phyloP scores from a whole-genome alignment of 2,329 filamentous ascomycete genomes.

The Huntiella abstrusa region DNA sequence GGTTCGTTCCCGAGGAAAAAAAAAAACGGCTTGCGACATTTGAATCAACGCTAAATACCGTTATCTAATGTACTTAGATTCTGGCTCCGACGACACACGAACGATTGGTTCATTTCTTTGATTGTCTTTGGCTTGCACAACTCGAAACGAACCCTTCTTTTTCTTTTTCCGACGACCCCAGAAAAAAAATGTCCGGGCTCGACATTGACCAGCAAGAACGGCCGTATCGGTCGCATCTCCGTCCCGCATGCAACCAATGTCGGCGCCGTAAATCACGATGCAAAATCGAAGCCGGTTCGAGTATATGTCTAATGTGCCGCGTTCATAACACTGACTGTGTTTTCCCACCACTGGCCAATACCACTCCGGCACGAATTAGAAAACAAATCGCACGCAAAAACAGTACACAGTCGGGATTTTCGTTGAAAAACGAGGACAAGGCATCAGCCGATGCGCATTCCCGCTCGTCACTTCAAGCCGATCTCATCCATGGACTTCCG shows the following conservation, averaged over 20 bases:
- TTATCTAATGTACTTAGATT: no score
- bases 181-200: neutral
- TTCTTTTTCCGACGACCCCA: no score
- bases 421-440: neutral
- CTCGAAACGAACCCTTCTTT: no score
- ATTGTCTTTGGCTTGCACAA: no score
- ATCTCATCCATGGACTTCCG: no score
- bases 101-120: no score
- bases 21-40: no score
- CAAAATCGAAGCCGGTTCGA: conserved; percentile 33
- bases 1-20: no score
- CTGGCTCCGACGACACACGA: no score
- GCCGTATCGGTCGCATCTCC: conserved; percentile 42
- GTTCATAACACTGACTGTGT: conserved; percentile 38
- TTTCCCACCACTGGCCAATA: conserved; percentile 23
- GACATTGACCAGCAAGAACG: conserved; percentile 16
- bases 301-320: conserved; percentile 37
- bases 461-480: no score
- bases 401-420: neutral
- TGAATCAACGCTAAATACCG: no score
- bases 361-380: conserved; percentile 12
- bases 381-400: conserved; percentile 7
- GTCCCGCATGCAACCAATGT: conserved; percentile 40
- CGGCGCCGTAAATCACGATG: conserved; percentile 42
- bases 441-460: neutral